Evolutionary conservation across 163 green algal genomes (phyloP), one percentile per base, ranked within the genome.

Genomic region (Scenedesmus sp.): DNA sequence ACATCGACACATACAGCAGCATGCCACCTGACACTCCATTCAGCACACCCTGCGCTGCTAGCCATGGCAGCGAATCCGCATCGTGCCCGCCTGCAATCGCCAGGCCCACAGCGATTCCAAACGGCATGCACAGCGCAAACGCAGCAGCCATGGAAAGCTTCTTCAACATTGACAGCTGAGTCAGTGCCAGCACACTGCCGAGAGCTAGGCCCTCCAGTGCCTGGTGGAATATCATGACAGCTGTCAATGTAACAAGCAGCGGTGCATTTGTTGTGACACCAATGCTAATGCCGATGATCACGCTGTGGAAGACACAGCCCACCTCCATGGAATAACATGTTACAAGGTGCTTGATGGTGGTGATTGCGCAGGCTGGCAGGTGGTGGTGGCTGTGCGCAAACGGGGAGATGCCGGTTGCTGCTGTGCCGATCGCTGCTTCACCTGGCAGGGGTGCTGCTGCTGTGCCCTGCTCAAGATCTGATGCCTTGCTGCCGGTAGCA

Each of bases 1-100:
- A 92, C 62, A 95, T 84, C 0, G 84, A 88, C 52, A 96, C 93
- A 91, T 95, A 95, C 54, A 96, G 90, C 91, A 95, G 89, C 94
- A 96, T 94, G 87, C 93, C 94, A 73, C 87, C 94, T 20, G 85
- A 94, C 18, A 95, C 66, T 16, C 87, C 88, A 70, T 95, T 96
- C 77, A 94, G 86, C 26, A 90, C 20, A 5, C 94, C 94, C 90
- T 96, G 92, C 23, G 93, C 81, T 16, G 87, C 87, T 2, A 87
- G 66, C 16, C 87, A 74, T 16, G 62, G 74, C 0, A 87, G 6
- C 8, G 67, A 90, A 3, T 90, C 90, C 0, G 84, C 16, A 60
- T 95, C 87, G 79, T 96, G 94, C 54, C 52, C 77, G 20, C 26
- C 62, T 0, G 91, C 64, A 3, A 94, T 86, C 23, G 9, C 86